phyloP scores from a whole-genome alignment of 1,284 basidiomycete species.

The Crepidotus sp. region DNA sequence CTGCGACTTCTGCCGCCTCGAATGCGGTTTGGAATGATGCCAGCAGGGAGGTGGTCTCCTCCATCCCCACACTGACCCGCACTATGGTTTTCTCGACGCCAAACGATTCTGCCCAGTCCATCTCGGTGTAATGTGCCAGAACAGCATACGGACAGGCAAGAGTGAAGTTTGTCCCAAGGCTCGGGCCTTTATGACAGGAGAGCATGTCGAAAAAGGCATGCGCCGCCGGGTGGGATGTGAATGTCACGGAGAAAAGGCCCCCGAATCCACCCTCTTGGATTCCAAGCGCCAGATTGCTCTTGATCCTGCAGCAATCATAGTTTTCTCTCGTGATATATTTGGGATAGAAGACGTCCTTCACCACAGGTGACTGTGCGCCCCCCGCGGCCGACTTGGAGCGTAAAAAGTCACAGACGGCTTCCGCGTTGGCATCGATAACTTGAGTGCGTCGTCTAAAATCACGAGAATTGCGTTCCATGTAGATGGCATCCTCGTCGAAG shows the following conservation, averaged over 20 bases:
- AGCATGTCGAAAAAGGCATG: constrained; percentile 84
- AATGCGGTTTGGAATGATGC: constrained; percentile 61
- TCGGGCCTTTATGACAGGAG: constrained; percentile 84
- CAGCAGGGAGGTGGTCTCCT: constrained; percentile 59
- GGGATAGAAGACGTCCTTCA: constrained; percentile 89
- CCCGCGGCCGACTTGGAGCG: constrained; percentile 44
- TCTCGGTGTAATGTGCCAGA: constrained; percentile 85
- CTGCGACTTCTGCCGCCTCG: constrained; percentile 50
- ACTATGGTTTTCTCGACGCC: constrained; percentile 85
- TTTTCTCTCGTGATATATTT: constrained; percentile 70
- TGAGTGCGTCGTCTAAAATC: constrained; percentile 77
- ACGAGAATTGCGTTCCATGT: constrained; percentile 96
- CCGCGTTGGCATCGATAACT: constrained; percentile 78
- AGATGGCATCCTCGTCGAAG: constrained; percentile 90
- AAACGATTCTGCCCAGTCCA: constrained; percentile 79
- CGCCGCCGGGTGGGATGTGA: constrained; percentile 62
- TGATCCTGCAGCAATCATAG: constrained; percentile 62
- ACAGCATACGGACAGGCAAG: constrained; percentile 75
- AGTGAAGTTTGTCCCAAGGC: constrained; percentile 94
- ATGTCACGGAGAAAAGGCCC: constrained; percentile 88
- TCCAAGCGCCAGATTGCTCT: constrained; percentile 81
- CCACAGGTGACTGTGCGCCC: constrained; percentile 71
- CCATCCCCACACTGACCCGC: constrained; percentile 86
- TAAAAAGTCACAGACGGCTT: constrained; percentile 77
- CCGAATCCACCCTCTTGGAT: constrained; percentile 68